phyloP scores from a whole-genome alignment of 768 basidiomycete genomes.

The Lanmaoa pseudosensibilis region DNA sequence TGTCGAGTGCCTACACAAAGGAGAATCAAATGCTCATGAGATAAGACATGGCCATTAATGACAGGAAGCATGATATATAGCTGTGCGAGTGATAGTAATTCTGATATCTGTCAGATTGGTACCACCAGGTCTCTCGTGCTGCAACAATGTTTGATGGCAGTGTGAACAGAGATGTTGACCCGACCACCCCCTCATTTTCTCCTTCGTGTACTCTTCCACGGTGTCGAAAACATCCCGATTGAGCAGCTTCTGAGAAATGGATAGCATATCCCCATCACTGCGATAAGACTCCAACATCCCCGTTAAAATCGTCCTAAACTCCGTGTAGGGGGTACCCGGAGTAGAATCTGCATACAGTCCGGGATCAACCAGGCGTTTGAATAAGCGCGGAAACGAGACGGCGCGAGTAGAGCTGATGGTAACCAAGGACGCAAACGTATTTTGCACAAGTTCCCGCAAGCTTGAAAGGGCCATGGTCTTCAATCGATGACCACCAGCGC shows the following conservation, averaged over 20 bases:
- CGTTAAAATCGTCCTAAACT: conserved; percentile 86
- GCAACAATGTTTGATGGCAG: conserved; percentile 52
- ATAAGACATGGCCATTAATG: conserved; percentile 20
- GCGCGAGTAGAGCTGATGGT: conserved; percentile 77
- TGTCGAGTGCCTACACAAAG: neutral
- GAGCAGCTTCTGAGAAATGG: conserved; percentile 79
- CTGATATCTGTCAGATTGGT: conserved; percentile 20
- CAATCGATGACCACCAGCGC: conserved; percentile 18
- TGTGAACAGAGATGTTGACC: conserved; percentile 47
- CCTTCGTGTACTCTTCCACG: conserved; percentile 57
- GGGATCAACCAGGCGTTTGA: conserved; percentile 87
- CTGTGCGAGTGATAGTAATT: conserved; percentile 57
- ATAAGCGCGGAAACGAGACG: conserved; percentile 88
- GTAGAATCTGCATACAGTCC: conserved; percentile 50
- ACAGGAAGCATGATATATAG: conserved; percentile 55
- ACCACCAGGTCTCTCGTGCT: conserved; percentile 17
- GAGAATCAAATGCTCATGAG: neutral
- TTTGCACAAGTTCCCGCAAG: conserved; percentile 76
- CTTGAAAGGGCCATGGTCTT: conserved; percentile 39
- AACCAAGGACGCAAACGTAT: conserved; percentile 80
- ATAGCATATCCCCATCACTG: conserved; percentile 85
- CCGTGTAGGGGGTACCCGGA: conserved; percentile 73
- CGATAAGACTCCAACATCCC: conserved; percentile 97
- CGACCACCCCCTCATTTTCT: conserved; percentile 64
- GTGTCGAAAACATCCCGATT: conserved; percentile 80